Evolutionary conservation across 2,329 filamentous ascomycete species (phyloP).

Genomic region (Penicillium janthinellum): DNA sequence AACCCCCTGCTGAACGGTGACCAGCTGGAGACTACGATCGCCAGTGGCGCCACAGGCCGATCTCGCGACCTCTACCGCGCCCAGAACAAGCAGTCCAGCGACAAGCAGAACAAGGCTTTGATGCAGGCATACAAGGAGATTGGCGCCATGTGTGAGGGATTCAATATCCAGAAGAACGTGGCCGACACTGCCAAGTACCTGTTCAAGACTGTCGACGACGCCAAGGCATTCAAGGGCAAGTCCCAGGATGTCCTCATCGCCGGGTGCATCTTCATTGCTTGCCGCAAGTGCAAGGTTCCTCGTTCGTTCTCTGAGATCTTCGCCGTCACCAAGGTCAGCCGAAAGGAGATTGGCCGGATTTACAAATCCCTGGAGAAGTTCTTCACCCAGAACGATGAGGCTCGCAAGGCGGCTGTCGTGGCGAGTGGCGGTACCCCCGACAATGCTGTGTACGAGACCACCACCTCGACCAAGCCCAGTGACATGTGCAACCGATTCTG

Average conservation of each 20-base stretch:
- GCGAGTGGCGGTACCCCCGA: conserved; percentile 55
- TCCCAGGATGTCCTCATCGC: conserved; percentile 91
- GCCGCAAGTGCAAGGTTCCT: conserved; percentile 81
- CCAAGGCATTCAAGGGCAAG: conserved; percentile 93
- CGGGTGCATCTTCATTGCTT: conserved; percentile 96
- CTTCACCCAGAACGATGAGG: conserved; percentile 71
- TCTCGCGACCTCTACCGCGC: conserved; percentile 77
- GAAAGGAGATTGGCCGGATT: conserved; percentile 95
- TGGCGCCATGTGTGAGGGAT: conserved; percentile 79
- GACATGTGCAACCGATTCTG: conserved; percentile 90
- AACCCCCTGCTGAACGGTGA: conserved; percentile 89
- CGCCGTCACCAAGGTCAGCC: conserved; percentile 86
- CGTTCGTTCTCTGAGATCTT: conserved; percentile 95
- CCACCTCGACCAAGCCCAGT: conserved; percentile 74
- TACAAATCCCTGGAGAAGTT: conserved; percentile 94
- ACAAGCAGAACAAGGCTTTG: conserved; percentile 81
- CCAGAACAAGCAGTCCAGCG: conserved; percentile 77
- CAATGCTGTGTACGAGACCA: conserved; percentile 66
- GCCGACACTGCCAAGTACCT: conserved; percentile 91
- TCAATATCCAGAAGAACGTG: conserved; percentile 77
- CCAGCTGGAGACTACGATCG: conserved; percentile 85
- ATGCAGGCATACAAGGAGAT: conserved; percentile 87
- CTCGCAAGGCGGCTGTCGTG: conserved; percentile 53
- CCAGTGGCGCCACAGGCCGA: conserved; percentile 73
- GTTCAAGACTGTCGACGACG: conserved; percentile 92